A percentile compares a stretch with the other conserved stretches of the same genome.
phyloP scores from a whole-genome alignment of 805 yeast species.

The Cyberlindnera meyerae region DNA sequence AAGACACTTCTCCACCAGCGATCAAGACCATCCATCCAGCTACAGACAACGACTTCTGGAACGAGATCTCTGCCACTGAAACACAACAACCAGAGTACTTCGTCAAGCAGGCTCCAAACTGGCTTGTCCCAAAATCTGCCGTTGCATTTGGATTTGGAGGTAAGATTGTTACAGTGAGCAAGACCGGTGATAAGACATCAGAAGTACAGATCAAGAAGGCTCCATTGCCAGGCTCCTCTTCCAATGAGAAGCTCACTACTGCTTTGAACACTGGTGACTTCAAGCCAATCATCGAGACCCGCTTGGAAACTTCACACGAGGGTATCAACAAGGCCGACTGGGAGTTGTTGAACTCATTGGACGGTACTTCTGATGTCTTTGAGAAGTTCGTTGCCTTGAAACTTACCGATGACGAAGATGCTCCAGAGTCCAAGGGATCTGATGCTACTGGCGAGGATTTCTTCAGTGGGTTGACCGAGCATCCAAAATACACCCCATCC shows the following conservation, averaged over 20 bases:
- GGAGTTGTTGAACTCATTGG: constrained; percentile 51
- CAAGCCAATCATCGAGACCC: constrained; percentile 48
- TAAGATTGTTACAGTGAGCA: constrained; percentile 57
- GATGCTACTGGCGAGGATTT: constrained; percentile 33
- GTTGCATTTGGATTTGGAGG: constrained; percentile 95
- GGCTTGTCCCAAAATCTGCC: constrained; percentile 73
- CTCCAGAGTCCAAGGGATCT: constrained; percentile 16
- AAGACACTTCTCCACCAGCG: constrained; percentile 69
- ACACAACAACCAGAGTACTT: constrained; percentile 69
- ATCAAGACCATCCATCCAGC: constrained; percentile 37
- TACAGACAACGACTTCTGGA: constrained; percentile 83
- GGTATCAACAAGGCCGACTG: constrained; percentile 54
- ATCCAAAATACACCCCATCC: constrained; percentile 36
- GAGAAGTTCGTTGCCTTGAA: constrained; percentile 35
- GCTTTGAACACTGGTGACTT: constrained; percentile 58
- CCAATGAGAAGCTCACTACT: constrained; percentile 39
- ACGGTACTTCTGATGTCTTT: constrained; percentile 50
- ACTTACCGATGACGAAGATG: constrained; percentile 28
- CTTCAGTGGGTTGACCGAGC: constrained; percentile 31
- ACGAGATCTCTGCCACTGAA: constrained; percentile 60
- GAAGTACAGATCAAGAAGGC: constrained; percentile 40
- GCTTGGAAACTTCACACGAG: constrained; percentile 37
- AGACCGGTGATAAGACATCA: constrained; percentile 37
- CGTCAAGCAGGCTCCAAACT: constrained; percentile 77
- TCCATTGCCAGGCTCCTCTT: constrained; percentile 30